Percentiles rank a stretch among this genome's conserved stretches.
These are phyloP conservation scores for Lepidium africanum DNA, from an alignment of 345 rosid genomes.

Conservation along the genomic window DNA sequence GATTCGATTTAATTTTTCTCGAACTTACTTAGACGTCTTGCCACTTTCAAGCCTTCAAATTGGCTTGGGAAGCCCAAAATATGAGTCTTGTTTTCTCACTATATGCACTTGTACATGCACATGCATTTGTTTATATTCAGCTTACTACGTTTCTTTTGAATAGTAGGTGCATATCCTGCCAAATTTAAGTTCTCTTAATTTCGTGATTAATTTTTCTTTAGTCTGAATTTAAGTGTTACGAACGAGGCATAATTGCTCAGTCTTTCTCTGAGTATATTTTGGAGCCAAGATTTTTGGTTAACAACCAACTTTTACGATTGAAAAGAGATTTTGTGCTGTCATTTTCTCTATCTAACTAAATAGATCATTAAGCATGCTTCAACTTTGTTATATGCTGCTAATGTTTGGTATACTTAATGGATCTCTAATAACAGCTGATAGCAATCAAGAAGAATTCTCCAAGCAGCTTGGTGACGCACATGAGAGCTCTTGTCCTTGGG, in stretches of 20 bases:
- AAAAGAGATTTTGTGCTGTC: background rate
- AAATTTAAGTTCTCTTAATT: background rate
- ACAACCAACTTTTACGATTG: background rate
- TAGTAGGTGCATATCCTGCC: background rate
- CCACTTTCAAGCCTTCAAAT: constrained; percentile 86
- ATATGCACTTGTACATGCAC: background rate
- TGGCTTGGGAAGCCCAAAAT: constrained; percentile 97
- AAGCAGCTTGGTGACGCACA: constrained; percentile 87
- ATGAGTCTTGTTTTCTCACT: background rate
- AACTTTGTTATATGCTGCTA: background rate
- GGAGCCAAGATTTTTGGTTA: background rate
- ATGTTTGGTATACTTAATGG: background rate
- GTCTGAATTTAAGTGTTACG: background rate
- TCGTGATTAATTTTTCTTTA: background rate
- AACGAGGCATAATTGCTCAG: background rate
- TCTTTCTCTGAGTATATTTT: background rate
- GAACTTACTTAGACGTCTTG: constrained; percentile 83
- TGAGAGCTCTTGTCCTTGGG: constrained; percentile 75
- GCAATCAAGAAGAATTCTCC: constrained; percentile 56
- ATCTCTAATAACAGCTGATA: constrained; percentile 45
- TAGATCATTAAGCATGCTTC: background rate
- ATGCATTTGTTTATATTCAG: background rate
- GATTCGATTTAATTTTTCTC: too few species aligned
- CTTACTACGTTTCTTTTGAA: background rate
- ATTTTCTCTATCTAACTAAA: background rate